A percentile compares a stretch with the other conserved stretches of the same genome.
These are phyloP conservation scores for Pseudogymnoascus sp. DNA, from an alignment of 2,329 filamentous ascomycete species.

Conservation along the genomic window DNA sequence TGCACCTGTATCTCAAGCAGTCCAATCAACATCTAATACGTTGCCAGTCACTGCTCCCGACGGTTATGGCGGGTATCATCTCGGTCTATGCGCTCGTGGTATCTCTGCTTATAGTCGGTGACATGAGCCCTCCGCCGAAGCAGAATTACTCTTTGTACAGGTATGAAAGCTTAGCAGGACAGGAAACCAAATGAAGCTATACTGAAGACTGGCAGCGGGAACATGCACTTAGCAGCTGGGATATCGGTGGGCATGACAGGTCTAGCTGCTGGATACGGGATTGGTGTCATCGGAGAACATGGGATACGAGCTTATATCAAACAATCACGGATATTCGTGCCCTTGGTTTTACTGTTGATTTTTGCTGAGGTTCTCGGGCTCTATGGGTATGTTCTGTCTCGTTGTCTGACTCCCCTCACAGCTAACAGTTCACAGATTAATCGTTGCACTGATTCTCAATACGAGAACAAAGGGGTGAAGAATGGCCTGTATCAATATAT, in stretches of 20 bases:
- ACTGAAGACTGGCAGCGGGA: background rate
- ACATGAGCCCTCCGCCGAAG: background rate
- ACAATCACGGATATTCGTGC: background rate
- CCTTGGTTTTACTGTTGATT: background rate
- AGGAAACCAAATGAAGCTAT: background rate
- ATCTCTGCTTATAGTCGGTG: background rate
- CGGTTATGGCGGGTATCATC: background rate
- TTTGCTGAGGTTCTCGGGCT: background rate
- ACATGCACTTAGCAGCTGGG: background rate
- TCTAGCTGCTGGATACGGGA: background rate
- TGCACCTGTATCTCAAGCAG: background rate
- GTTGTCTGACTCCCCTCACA: background rate
- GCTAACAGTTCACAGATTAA: background rate
- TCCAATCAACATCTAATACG: background rate
- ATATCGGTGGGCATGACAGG: background rate
- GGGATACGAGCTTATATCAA: background rate
- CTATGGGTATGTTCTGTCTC: background rate
- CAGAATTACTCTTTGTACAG: background rate
- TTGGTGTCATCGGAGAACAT: conserved; percentile 1
- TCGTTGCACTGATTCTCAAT: conserved; percentile 1
- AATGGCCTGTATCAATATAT: background rate
- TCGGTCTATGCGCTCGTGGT: background rate
- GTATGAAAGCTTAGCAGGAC: background rate
- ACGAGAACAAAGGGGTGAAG: background rate
- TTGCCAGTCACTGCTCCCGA: background rate